phyloP scores from a whole-genome alignment of 2,329 filamentous ascomycete genomes.

The Fusarium kyushuense region DNA sequence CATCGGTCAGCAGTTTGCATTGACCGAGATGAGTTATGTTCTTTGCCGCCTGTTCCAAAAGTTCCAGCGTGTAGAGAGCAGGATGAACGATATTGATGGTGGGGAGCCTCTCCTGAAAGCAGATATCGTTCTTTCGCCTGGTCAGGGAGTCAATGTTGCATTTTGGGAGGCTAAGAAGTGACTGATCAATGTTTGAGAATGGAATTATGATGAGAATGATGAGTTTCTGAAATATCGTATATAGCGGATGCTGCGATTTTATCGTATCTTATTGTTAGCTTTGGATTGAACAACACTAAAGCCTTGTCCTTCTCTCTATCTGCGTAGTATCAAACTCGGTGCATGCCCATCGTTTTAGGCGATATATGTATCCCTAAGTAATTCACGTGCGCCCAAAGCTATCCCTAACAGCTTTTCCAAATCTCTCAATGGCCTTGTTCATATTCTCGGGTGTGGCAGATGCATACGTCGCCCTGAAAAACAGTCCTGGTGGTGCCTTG shows the following conservation, averaged over 20 bases:
- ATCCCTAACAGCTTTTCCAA: conserved; percentile 78
- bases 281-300: neutral
- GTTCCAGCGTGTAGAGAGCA: conserved; percentile 72
- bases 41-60: conserved; percentile 78
- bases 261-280: neutral
- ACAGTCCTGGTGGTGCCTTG: conserved; percentile 72
- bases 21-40: conserved; percentile 81
- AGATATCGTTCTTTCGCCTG: conserved; percentile 71
- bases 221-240: neutral
- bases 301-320: neutral
- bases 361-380: neutral
- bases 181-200: neutral
- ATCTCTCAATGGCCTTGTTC: conserved; percentile 76
- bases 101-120: conserved; percentile 66
- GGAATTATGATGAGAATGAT: neutral
- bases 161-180: conserved; percentile 62
- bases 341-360: neutral
- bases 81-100: conserved; percentile 67
- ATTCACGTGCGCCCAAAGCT: conserved; percentile 59
- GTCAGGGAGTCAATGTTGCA: conserved; percentile 68
- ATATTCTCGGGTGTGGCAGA: conserved; percentile 80
- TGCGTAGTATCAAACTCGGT: neutral
- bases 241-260: neutral
- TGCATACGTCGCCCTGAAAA: conserved; percentile 91
- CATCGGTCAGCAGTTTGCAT: conserved; percentile 83